These are phyloP conservation scores for Nakaseomyces sp. DNA, from an alignment of 1,139 yeast genomes.

Conservation along the genomic window DNA sequence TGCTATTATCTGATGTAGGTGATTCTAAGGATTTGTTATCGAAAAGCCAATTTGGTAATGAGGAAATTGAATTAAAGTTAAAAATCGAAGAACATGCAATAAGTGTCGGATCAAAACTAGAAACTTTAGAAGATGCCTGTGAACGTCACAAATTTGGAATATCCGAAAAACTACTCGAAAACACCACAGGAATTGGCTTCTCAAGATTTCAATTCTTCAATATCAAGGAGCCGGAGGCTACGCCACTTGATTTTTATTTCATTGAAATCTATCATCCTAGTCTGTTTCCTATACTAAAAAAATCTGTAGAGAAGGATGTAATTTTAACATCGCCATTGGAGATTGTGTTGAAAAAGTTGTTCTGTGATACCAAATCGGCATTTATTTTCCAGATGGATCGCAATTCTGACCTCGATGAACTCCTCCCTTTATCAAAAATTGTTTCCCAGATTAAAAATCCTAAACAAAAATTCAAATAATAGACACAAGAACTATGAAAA, in stretches of 20 bases:
- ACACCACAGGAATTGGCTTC: constrained; percentile 18
- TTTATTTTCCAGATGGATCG: constrained; percentile 15
- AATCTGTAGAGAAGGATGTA: constrained; percentile 10
- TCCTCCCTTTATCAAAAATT: constrained; percentile 13
- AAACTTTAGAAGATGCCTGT: constrained; percentile 10
- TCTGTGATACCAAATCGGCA: constrained; percentile 24
- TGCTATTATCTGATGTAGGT: constrained; percentile 19
- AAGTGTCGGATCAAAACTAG: constrained; percentile 16
- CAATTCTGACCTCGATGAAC: constrained; percentile 6
- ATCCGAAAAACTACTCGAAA: background rate
- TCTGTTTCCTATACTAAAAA: constrained; percentile 13
- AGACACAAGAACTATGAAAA: no score
- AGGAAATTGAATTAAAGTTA: constrained; percentile 16
- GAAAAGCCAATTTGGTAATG: constrained; percentile 8
- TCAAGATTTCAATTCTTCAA: constrained; percentile 18
- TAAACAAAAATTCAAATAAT: background rate
- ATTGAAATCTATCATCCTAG: constrained; percentile 21
- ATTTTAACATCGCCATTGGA: constrained; percentile 19
- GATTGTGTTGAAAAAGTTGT: constrained; percentile 21
- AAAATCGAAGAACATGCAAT: constrained; percentile 19
- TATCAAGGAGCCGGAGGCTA: constrained; percentile 7
- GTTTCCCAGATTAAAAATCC: constrained; percentile 10
- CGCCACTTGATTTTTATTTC: constrained; percentile 20
- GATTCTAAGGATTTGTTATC: constrained; percentile 16
- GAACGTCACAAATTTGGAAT: constrained; percentile 1